Evolutionary conservation across 176 grass and related monocot genomes (phyloP).

Genomic region (Saccharum officinarum): DNA sequence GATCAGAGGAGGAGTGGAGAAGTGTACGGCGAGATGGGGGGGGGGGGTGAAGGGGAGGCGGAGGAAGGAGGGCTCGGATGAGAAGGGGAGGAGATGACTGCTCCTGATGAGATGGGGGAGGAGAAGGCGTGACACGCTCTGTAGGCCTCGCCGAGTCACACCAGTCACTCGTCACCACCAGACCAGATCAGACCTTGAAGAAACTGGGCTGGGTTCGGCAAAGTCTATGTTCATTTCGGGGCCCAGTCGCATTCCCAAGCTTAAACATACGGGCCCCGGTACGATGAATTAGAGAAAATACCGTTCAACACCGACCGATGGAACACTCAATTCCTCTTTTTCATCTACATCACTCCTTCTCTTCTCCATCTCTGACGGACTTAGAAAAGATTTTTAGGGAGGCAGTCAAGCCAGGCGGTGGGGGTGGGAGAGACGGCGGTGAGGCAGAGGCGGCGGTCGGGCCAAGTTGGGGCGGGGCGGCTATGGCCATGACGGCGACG

Average conservation of each 20-base stretch:
- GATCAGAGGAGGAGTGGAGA: constrained; percentile 47
- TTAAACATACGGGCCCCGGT: neutral
- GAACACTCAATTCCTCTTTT: too few species aligned
- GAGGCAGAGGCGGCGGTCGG: too few species aligned
- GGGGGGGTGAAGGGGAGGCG: neutral
- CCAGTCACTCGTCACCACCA: neutral
- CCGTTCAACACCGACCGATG: too few species aligned
- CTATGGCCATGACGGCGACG: too few species aligned
- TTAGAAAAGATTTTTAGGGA: too few species aligned
- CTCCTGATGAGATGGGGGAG: neutral
- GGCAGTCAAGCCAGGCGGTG: too few species aligned
- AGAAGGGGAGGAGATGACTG: neutral
- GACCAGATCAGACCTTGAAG: neutral
- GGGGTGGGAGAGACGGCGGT: too few species aligned
- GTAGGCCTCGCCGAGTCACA: neutral
- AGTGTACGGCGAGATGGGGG: constrained; percentile 16
- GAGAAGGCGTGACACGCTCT: neutral
- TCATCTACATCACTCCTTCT: too few species aligned
- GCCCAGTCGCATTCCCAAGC: neutral
- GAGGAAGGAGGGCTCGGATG: neutral
- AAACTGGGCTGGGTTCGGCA: neutral
- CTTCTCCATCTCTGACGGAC: too few species aligned
- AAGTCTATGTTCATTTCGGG: neutral
- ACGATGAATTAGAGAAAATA: neutral
- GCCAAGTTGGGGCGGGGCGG: too few species aligned